Base-by-base conservation (phyloP, 495 filamentous ascomycete genomes). In the Amorphotheca resinae region DNA sequence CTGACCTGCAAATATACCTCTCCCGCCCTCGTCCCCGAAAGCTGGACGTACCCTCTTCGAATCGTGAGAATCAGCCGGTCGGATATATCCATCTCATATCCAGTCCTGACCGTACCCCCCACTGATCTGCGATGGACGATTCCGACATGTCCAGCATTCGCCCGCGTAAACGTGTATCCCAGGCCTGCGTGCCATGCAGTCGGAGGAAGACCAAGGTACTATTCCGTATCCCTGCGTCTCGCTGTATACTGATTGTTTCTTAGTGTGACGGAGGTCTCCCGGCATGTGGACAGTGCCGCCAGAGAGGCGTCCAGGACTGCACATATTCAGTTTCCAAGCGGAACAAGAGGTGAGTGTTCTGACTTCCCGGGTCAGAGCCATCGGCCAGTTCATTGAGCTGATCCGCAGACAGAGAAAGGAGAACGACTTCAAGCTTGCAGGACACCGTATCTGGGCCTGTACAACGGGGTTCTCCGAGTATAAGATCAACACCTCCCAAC, bases 261-360 rank as follows among this genome's bases (percentile, higher is more conserved):
- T 28, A 51, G 52, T 51, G 48, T 17, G 52, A 55, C 41, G 52
- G 52, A n/a, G 25, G 3, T 9, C 17, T 40, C 2, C 48, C 48
- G 6, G 35, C 9, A 12, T 55, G 52, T 33, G 26, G 30, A 7
- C 40, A 41, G 1, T 55, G 52, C 17, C 41, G 16, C 15, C 11
- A 23, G 3, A 42, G 33, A 26, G 38, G 38, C 9, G 28, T 43
- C 8, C 25, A 28, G 25, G 48, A 48, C 28, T 55, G 52, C 36
- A 22, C 42, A 3, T 55, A 55, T 38, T 41, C 41, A 9, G 36
- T 48, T 11, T 51, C 52, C 0, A 55, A 55, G 39, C 31, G 52
- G 14, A 28, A 28, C 25, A 28, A 28, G 11, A 28, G 25, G 25
- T 28, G 11, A 53, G 51, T 45, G 48, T 3, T 30, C 33, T 40